Evolutionary conservation across 129 eudicot genomes (phyloP).

Genomic region (Rutidosis leptorrhynchoides): DNA sequence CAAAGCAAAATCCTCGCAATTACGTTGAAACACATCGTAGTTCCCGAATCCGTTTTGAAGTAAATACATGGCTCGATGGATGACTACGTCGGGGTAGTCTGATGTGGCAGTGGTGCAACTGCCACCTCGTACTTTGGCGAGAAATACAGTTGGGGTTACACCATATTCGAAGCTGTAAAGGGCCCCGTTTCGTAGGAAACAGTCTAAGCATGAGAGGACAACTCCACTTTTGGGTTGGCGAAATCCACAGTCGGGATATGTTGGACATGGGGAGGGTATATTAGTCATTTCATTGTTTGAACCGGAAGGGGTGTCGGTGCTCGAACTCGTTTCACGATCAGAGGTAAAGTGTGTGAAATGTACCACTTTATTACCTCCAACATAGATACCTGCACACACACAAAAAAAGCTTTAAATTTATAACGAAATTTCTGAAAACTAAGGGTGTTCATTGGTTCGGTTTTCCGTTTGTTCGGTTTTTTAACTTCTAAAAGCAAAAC

Average conservation of each 20-base stretch:
- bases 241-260: conserved; percentile 83
- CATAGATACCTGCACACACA: conserved; percentile 63
- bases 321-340: conserved; percentile 31
- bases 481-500: too few species aligned
- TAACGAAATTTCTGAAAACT: neutral
- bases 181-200: conserved; percentile 65
- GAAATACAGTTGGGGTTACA: conserved; percentile 61
- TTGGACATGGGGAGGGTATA: conserved; percentile 44
- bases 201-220: conserved; percentile 75
- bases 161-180: conserved; percentile 75
- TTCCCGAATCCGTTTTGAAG: conserved; percentile 79
- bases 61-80: conserved; percentile 81
- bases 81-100: conserved; percentile 46
- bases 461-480: too few species aligned
- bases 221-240: conserved; percentile 77
- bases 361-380: conserved; percentile 85
- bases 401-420: neutral
- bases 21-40: conserved; percentile 72
- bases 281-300: conserved; percentile 32
- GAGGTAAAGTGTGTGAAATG: conserved; percentile 61
- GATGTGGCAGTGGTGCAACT: conserved; percentile 81
- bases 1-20: conserved; percentile 88
- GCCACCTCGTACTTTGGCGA: conserved; percentile 85
- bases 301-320: conserved; percentile 31
- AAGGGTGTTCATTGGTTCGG: too few species aligned